Evolutionary conservation across 2,329 filamentous ascomycete species (phyloP).

Genomic region (Phoma sp.): DNA sequence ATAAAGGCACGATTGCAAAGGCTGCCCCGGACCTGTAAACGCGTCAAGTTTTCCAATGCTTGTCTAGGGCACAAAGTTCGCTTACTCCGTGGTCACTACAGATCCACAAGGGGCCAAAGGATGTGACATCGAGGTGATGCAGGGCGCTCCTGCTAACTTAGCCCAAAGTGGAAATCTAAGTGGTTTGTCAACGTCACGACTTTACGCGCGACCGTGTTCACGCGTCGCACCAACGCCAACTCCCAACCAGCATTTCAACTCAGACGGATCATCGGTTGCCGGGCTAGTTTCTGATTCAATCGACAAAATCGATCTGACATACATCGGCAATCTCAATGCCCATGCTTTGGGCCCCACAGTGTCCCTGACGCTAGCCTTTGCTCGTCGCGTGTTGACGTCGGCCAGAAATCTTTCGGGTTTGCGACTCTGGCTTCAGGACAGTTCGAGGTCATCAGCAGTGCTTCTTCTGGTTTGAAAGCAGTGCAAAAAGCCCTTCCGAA

Average conservation of each 20-base stretch:
- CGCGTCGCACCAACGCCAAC: conserved; percentile 28
- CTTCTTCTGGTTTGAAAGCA: neutral
- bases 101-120: neutral
- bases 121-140: conserved; percentile 6
- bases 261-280: conserved; percentile 24
- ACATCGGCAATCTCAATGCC: conserved; percentile 26
- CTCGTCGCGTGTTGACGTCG: conserved; percentile 29
- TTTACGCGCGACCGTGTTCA: conserved; percentile 28
- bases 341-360: conserved; percentile 17
- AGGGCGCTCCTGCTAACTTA: neutral
- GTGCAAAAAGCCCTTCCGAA: neutral
- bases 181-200: conserved; percentile 27
- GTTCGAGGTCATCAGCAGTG: neutral
- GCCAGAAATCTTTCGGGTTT: conserved; percentile 1
- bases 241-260: conserved; percentile 18
- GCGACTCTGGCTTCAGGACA: neutral
- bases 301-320: conserved; percentile 31
- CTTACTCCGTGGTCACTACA: neutral
- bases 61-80: no score
- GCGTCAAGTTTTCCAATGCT: no score
- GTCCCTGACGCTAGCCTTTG: conserved; percentile 33
- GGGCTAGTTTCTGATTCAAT: conserved; percentile 20
- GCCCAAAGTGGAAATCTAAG: conserved; percentile 14
- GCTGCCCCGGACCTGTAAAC: no score
- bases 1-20: no score